phyloP scores from a whole-genome alignment of 2,329 filamentous ascomycete genomes.

The Laburnicola sp. region DNA sequence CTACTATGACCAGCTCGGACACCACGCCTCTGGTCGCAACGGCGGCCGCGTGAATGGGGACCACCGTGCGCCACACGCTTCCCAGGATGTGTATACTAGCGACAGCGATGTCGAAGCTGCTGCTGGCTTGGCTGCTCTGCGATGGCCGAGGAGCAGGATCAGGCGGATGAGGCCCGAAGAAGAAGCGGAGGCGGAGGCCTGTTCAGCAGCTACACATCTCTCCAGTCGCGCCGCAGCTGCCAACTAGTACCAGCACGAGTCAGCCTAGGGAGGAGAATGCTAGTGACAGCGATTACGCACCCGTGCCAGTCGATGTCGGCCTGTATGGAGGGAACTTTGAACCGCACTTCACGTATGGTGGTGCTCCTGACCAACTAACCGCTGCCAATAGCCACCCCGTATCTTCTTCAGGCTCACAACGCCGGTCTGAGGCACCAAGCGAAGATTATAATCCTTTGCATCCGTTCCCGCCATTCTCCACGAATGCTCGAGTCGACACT shows the following conservation, averaged over 20 bases:
- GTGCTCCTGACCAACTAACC: constrained; percentile 50
- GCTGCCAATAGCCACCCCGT: constrained; percentile 43
- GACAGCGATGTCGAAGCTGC: constrained; percentile 87
- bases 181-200: constrained; percentile 60
- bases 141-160: constrained; percentile 80
- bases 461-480: constrained; percentile 60
- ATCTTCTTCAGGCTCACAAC: constrained; percentile 52
- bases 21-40: constrained; percentile 33
- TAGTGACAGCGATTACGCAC: constrained; percentile 69
- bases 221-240: constrained; percentile 48
- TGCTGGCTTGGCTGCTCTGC: constrained; percentile 80
- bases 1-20: constrained; percentile 31
- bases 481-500: constrained; percentile 76
- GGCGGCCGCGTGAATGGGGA: constrained; percentile 52
- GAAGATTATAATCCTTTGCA: constrained; percentile 55
- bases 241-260: constrained; percentile 23
- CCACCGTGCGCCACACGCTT: constrained; percentile 47
- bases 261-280: constrained; percentile 28
- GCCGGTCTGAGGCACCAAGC: constrained; percentile 49
- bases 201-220: constrained; percentile 53
- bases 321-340: constrained; percentile 73
- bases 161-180: constrained; percentile 60
- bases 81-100: constrained; percentile 40
- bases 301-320: constrained; percentile 69
- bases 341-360: constrained; percentile 63